Conservation (phyloP, 106 monocot genomes). For the Ottelia alismoides region DNA sequence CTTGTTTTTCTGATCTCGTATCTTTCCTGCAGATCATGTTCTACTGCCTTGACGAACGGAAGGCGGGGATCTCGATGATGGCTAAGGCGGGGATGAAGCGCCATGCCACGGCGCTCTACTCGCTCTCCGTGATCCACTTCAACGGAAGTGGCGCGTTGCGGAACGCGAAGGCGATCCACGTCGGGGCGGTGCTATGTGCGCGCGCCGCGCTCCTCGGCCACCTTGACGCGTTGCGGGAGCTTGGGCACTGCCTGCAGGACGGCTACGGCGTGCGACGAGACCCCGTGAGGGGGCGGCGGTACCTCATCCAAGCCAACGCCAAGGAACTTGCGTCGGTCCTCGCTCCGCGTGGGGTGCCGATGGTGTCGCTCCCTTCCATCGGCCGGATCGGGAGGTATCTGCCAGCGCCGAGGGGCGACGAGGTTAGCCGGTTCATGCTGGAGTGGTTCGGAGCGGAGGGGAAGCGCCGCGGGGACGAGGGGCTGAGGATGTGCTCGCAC, state of each 20-base stretch:
- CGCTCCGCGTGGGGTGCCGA: too few species aligned
- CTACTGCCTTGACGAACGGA: constrained; percentile 27
- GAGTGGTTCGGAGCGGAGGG: constrained; percentile 46
- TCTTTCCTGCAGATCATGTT: constrained; percentile 25
- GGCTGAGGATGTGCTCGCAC: constrained; percentile 38
- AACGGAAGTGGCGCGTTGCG: constrained; percentile 38
- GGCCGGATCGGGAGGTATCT: constrained; percentile 27
- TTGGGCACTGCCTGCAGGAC: constrained; percentile 36
- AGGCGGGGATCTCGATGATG: constrained; percentile 22
- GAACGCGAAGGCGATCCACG: constrained; percentile 26
- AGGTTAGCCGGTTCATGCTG: constrained; percentile 43
- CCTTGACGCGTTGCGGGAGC: constrained; percentile 28
- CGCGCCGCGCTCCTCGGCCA: constrained; percentile 25
- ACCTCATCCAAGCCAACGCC: constrained; percentile 27
- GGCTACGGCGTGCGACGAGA: constrained; percentile 18
- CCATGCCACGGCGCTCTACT: constrained; percentile 37
- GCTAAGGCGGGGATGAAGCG: constrained; percentile 28
- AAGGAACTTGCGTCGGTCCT: constrained; percentile 8
- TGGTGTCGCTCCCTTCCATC: neutral
- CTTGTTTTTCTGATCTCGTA: neutral
- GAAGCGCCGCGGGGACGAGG: neutral
- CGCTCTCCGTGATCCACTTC: constrained; percentile 36
- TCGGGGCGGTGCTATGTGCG: constrained; percentile 45
- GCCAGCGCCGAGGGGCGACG: constrained; percentile 25
- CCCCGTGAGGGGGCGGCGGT: constrained; percentile 19